These are phyloP conservation scores for Galium porrigens DNA, from an alignment of 305 asterid genomes.

Conservation along the genomic window DNA sequence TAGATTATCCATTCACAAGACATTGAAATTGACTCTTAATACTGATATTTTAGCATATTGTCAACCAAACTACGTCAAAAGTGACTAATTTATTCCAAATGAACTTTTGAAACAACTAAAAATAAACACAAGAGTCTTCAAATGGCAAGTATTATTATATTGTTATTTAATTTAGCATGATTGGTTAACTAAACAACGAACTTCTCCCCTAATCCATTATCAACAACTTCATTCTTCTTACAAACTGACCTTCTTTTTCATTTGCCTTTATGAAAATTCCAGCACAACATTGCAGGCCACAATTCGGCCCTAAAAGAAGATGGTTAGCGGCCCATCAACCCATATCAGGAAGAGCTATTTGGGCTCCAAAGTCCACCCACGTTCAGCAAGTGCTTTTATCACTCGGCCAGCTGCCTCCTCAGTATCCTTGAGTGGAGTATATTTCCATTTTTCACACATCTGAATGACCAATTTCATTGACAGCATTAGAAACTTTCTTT, in stretches of 20 bases:
- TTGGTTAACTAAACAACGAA: slow-evolving; percentile 29
- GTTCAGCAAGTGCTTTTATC: slow-evolving; percentile 38
- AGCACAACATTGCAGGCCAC: background rate
- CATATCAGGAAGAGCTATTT: background rate
- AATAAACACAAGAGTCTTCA: background rate
- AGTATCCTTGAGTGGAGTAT: slow-evolving; percentile 52
- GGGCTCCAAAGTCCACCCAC: slow-evolving; percentile 50
- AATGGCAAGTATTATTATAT: background rate
- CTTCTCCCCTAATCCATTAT: slow-evolving; percentile 43
- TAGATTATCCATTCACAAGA: slow-evolving; percentile 13
- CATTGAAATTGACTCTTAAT: slow-evolving; percentile 10
- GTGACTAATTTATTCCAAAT: background rate
- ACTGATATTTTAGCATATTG: background rate
- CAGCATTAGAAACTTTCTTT: background rate
- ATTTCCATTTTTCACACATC: slow-evolving; percentile 56
- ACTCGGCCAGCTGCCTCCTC: slow-evolving; percentile 54
- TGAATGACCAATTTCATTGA: slow-evolving; percentile 19
- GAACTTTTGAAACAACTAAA: background rate
- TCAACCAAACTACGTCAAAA: slow-evolving; percentile 12
- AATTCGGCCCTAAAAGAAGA: background rate
- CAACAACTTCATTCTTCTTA: background rate
- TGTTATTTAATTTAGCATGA: slow-evolving; percentile 9
- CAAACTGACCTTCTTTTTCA: background rate
- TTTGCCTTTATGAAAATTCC: background rate
- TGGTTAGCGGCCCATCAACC: background rate